phyloP scores from a whole-genome alignment of 2,329 filamentous ascomycete genomes.

The Lasiodiplodia sp. region DNA sequence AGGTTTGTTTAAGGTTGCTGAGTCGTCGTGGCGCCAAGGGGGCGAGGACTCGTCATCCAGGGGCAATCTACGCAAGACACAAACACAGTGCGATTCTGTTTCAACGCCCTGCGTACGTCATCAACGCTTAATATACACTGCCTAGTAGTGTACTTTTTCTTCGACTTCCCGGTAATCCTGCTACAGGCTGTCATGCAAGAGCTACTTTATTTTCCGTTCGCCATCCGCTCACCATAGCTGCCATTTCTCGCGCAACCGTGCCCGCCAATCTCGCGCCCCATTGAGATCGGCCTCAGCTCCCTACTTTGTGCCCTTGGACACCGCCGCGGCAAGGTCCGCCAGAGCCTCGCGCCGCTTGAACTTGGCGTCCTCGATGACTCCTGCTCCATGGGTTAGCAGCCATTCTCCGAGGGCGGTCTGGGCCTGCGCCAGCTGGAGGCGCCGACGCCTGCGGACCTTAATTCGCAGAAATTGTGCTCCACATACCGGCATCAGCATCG shows the following conservation, averaged over 20 bases:
- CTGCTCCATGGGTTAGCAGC: constrained; percentile 46
- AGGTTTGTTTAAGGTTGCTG: constrained; percentile 28
- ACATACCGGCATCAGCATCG: constrained; percentile 72
- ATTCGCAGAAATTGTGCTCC: not conserved
- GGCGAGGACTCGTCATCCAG: constrained; percentile 19
- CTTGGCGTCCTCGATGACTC: constrained; percentile 76
- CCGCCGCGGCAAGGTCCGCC: constrained; percentile 67
- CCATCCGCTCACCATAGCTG: not conserved
- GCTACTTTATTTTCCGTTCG: not conserved
- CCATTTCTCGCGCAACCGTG: constrained; percentile 14
- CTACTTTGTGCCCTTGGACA: constrained; percentile 34
- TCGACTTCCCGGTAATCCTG: not conserved
- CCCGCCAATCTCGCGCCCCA: constrained; percentile 15
- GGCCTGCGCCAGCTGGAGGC: not conserved
- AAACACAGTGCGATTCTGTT: not conserved
- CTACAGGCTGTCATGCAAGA: not conserved
- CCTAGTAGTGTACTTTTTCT: not conserved
- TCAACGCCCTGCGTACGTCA: constrained; percentile 21
- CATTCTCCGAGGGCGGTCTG: constrained; percentile 26
- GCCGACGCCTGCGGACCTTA: not conserved
- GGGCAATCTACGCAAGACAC: constrained; percentile 17
- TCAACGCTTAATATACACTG: constrained; percentile 14
- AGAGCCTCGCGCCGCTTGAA: constrained; percentile 78
- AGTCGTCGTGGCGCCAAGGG: constrained; percentile 26
- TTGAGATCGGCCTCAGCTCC: constrained; percentile 8